Conservation (phyloP, 2,329 filamentous ascomycete genomes). For the Penicillium expansum region DNA sequence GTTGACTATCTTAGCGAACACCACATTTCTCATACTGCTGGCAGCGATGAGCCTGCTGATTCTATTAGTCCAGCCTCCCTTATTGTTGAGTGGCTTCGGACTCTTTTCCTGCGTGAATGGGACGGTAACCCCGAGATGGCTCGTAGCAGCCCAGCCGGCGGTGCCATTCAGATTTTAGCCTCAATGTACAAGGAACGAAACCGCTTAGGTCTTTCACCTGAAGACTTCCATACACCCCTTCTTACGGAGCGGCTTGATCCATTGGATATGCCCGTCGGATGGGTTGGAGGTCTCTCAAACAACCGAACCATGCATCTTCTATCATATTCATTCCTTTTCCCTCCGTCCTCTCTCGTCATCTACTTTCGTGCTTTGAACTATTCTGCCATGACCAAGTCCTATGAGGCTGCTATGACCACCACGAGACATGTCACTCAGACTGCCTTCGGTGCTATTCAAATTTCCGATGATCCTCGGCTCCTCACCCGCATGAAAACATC, state of each 20-base stretch:
- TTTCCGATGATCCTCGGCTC: constrained; percentile 60
- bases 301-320: constrained; percentile 70
- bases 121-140: constrained; percentile 69
- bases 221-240: constrained; percentile 72
- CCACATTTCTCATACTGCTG: constrained; percentile 16
- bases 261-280: constrained; percentile 70
- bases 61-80: constrained; percentile 32
- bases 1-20: constrained; percentile 37
- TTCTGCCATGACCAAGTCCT: constrained; percentile 76
- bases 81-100: constrained; percentile 51
- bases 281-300: constrained; percentile 61
- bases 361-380: constrained; percentile 91
- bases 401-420: constrained; percentile 61
- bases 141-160: constrained; percentile 69
- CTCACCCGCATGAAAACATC: constrained; percentile 64
- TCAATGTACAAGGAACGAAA: constrained; percentile 70
- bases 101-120: constrained; percentile 76
- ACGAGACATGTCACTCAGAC: constrained; percentile 48
- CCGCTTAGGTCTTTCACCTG: constrained; percentile 63
- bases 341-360: constrained; percentile 66
- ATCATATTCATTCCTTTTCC: constrained; percentile 78
- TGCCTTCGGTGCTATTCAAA: constrained; percentile 41
- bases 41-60: constrained; percentile 10
- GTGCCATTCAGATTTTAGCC: constrained; percentile 70
- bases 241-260: constrained; percentile 73